Conservation (phyloP, 106 monocot species). For the Dendrobium nobile region DNA sequence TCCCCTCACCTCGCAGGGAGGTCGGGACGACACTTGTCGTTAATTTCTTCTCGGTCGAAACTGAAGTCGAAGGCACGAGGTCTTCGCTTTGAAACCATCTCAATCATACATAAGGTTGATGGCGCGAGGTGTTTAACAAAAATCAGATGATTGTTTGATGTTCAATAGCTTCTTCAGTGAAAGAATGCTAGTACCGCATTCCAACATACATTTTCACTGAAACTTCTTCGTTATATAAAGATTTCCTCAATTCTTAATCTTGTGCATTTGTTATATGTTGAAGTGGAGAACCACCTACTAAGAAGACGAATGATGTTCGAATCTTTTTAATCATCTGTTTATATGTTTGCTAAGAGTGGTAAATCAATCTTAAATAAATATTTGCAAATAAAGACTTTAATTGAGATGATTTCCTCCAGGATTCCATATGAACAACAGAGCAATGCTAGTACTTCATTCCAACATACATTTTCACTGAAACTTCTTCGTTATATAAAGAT, state of each 20-base stretch:
- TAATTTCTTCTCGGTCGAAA: too few species aligned
- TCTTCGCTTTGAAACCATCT: too few species aligned
- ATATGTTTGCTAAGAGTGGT: slow-evolving; percentile 10
- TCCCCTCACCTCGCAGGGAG: too few species aligned
- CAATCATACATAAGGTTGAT: too few species aligned
- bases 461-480: slow-evolving; percentile 92
- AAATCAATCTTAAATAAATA: slow-evolving; percentile 15
- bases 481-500: slow-evolving; percentile 55
- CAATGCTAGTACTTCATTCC: slow-evolving; percentile 99
- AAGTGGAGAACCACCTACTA: too few species aligned
- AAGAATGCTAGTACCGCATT: slow-evolving; percentile 99
- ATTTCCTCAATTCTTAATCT: slow-evolving; percentile 76
- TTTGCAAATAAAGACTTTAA: slow-evolving; percentile 28
- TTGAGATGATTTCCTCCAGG: slow-evolving; percentile 15
- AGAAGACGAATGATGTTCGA: too few species aligned
- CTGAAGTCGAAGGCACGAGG: too few species aligned
- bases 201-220: slow-evolving; percentile 96
- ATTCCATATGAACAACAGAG: slow-evolving; percentile 18
- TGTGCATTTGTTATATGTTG: slow-evolving; percentile 2
- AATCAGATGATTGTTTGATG: not conserved
- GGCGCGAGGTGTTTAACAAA: too few species aligned
- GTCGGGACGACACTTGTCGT: too few species aligned
- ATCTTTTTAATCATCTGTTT: slow-evolving; percentile 17
- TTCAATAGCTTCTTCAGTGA: slow-evolving; percentile 98
- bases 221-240: slow-evolving; percentile 58